These are phyloP conservation scores for Marasmius fiardii DNA, from an alignment of 1,284 basidiomycete genomes.

Conservation along the genomic window DNA sequence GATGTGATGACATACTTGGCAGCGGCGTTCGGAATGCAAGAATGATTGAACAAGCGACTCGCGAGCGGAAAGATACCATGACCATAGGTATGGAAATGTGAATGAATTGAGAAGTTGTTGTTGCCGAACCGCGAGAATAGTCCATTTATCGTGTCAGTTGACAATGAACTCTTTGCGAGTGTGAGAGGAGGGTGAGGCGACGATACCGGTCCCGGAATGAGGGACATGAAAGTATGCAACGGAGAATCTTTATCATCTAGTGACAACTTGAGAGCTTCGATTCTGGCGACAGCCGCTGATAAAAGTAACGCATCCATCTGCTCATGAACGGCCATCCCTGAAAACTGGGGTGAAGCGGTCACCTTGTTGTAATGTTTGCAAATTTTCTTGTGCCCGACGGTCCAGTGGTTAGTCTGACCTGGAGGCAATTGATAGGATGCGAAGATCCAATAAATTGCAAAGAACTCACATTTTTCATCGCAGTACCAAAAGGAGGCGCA, in stretches of 20 bases:
- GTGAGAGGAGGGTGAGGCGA: slow-evolving; percentile 30
- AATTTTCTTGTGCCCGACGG: slow-evolving; percentile 54
- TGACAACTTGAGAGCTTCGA: slow-evolving; percentile 20
- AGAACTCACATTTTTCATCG: slow-evolving; percentile 52
- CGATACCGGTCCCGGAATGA: slow-evolving; percentile 43
- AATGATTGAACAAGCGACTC: slow-evolving; percentile 75
- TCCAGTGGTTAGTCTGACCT: slow-evolving; percentile 72
- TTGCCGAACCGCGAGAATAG: slow-evolving; percentile 65
- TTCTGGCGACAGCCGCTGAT: slow-evolving; percentile 1
- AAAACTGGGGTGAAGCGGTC: slow-evolving; percentile 41
- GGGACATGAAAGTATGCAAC: slow-evolving; percentile 40
- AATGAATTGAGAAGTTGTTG: slow-evolving; percentile 75
- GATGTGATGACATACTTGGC: slow-evolving; percentile 49
- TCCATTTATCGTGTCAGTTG: slow-evolving; percentile 23
- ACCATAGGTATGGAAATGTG: slow-evolving; percentile 60
- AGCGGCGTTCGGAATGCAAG: slow-evolving; percentile 70
- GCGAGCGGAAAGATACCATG: slow-evolving; percentile 72
- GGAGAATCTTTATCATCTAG: slow-evolving; percentile 24
- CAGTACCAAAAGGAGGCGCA: slow-evolving; percentile 75
- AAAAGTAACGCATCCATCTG: too few species aligned
- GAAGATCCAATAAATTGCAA: slow-evolving; percentile 8
- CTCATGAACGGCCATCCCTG: slow-evolving; percentile 29
- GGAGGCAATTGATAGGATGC: slow-evolving; percentile 13
- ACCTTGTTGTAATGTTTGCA: slow-evolving; percentile 55
- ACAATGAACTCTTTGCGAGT: slow-evolving; percentile 26